Evolutionary conservation across 2,329 filamentous ascomycete species (phyloP), one percentile per base, ranked within the genome.

Genomic region (Diaporthe destruens): DNA sequence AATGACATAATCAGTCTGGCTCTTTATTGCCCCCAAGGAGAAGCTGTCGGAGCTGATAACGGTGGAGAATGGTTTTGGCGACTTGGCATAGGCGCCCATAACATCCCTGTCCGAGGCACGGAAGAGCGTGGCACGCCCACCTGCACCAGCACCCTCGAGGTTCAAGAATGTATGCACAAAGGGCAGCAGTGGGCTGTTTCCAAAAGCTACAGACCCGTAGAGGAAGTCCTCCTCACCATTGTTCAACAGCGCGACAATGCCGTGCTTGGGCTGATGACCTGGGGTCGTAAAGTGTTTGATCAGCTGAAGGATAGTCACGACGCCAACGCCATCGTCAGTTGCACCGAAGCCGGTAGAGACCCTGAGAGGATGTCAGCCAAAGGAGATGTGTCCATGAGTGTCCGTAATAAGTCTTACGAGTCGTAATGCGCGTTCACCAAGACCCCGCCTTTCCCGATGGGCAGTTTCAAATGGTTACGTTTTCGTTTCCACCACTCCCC

Each of bases 401-500:
- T 42, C 29, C 11, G 54, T 9, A 2, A 25, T 32, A 55, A 32
- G 8, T 81, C 86, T 76, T 78, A 88, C 87, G 88, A 89, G 82
- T 98, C 96, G 79, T 96, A 98, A 80, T 98, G 96, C 23, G 96
- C 95, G 80, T 98, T 98, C 76, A 98, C 93, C 56, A 99, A 87
- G 23, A 98, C 94, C 42, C 95, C 94, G 23, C 93, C 93, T 74
- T 90, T 89, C 11, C 88, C 87, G 74, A 87, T 86, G 29, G 86
- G 85, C 74, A 84, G 82, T 75, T 84, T 84, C 71, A 83, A 82
- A 54, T 81, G 81, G 49, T 82, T 81, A 47, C 78, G 77, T 49
- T 76, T 79, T 56, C 80, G 81, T 44, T 87, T 86, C 93, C 93
- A 97, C 93, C 94, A 97, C 55, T 90, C 86, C 11, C 91, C 91